phyloP scores from a whole-genome alignment of 768 basidiomycete species.

The Suillus clintonianus region DNA sequence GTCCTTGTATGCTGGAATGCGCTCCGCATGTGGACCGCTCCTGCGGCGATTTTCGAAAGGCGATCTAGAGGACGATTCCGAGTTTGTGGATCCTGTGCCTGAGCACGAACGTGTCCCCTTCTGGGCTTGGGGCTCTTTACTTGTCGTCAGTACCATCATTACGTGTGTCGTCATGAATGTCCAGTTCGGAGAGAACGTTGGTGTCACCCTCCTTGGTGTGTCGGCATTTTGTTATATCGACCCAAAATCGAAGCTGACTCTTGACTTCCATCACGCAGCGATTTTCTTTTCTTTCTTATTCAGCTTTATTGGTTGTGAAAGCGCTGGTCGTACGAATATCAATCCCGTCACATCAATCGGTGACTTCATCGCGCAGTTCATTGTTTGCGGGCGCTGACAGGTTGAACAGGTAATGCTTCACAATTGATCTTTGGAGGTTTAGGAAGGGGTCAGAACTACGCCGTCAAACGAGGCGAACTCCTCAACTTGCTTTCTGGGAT shows the following conservation, averaged over 20 bases:
- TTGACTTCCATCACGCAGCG: slow-evolving; percentile 16
- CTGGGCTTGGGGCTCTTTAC: slow-evolving; percentile 52
- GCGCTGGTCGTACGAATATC: slow-evolving; percentile 55
- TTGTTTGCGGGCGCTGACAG: not conserved
- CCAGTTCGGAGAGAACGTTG: slow-evolving; percentile 53
- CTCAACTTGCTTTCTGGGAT: slow-evolving; percentile 3
- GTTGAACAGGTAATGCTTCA: slow-evolving; percentile 37
- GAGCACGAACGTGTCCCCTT: slow-evolving; percentile 53
- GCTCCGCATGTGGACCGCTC: not conserved
- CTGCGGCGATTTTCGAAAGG: slow-evolving; percentile 1
- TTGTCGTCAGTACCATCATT: slow-evolving; percentile 47
- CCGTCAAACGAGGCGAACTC: not conserved
- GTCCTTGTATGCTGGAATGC: not conserved
- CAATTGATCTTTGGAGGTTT: slow-evolving; percentile 67
- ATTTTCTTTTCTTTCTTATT: slow-evolving; percentile 61
- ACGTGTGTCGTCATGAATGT: slow-evolving; percentile 53
- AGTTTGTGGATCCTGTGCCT: slow-evolving; percentile 54
- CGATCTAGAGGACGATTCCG: slow-evolving; percentile 36
- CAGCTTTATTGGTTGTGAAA: slow-evolving; percentile 65
- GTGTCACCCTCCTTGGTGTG: slow-evolving; percentile 4
- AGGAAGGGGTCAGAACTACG: slow-evolving; percentile 42
- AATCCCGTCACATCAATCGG: slow-evolving; percentile 57
- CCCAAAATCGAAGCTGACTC: not conserved
- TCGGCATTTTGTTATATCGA: not conserved
- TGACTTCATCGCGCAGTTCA: slow-evolving; percentile 2